These are phyloP conservation scores for Fusarium miscanthi DNA, from an alignment of 2,329 filamentous ascomycete genomes.

Conservation along the genomic window DNA sequence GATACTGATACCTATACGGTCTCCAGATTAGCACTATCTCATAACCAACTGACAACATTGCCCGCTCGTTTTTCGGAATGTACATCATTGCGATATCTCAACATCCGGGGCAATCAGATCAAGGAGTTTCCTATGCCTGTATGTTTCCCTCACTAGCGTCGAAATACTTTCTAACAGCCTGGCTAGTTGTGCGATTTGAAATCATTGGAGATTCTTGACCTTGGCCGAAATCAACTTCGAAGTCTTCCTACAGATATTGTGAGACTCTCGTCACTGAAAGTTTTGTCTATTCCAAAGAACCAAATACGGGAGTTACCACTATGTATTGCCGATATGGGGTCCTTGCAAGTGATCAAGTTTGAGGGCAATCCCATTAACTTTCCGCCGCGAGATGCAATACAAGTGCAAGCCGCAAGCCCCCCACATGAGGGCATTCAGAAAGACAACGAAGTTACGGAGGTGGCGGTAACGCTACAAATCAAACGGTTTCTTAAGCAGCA, in stretches of 20 bases:
- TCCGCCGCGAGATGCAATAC: conserved; percentile 76
- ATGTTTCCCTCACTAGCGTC: conserved; percentile 35
- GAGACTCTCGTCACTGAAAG: conserved; percentile 85
- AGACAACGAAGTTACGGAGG: conserved; percentile 73
- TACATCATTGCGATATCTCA: conserved; percentile 81
- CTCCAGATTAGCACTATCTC: conserved; percentile 79
- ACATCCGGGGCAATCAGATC: conserved; percentile 81
- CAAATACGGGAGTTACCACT: conserved; percentile 85
- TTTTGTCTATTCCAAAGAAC: conserved; percentile 88
- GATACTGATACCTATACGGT: conserved; percentile 29
- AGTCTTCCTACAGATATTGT: conserved; percentile 82
- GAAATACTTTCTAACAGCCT: conserved; percentile 39
- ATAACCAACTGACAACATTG: conserved; percentile 78
- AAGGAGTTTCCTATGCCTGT: conserved; percentile 69
- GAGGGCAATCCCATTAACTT: conserved; percentile 88
- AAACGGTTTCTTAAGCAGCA: conserved; percentile 70
- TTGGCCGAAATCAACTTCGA: conserved; percentile 87
- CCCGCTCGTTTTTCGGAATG: conserved; percentile 79
- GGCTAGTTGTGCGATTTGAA: conserved; percentile 83
- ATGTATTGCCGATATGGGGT: conserved; percentile 89
- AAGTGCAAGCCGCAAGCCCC: conserved; percentile 66
- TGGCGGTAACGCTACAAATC: conserved; percentile 69
- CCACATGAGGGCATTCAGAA: conserved; percentile 63
- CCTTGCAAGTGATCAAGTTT: conserved; percentile 88
- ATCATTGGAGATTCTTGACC: conserved; percentile 90